These are phyloP conservation scores for Trametes punicea DNA, from an alignment of 768 basidiomycete species.

Conservation along the genomic window DNA sequence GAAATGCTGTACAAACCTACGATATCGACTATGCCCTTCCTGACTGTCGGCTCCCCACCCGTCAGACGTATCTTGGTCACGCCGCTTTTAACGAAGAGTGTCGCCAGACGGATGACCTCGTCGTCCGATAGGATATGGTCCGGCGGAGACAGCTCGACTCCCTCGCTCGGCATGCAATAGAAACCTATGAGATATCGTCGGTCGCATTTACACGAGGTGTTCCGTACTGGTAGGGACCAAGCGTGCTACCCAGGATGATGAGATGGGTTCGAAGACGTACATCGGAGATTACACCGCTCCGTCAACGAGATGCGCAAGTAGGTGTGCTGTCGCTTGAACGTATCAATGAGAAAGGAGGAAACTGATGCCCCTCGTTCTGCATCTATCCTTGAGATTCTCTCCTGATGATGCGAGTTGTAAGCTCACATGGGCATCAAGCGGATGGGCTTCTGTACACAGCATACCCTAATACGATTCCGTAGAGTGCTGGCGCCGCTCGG, in stretches of 20 bases:
- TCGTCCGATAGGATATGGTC: conserved; percentile 69
- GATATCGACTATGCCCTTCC: conserved; percentile 69
- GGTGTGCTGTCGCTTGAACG: conserved; percentile 66
- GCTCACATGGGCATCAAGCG: not conserved
- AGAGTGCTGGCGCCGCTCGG: not conserved
- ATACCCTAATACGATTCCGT: conserved; percentile 8
- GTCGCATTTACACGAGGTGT: conserved; percentile 2
- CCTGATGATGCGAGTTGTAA: conserved; percentile 34
- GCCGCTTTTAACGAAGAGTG: conserved; percentile 76
- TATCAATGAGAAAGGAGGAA: conserved; percentile 59
- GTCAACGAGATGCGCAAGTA: conserved; percentile 89
- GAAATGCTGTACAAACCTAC: conserved; percentile 45
- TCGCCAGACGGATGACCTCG: conserved; percentile 70
- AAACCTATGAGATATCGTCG: conserved; percentile 53
- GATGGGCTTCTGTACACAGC: not conserved
- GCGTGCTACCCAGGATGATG: not conserved
- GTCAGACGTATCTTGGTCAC: conserved; percentile 87
- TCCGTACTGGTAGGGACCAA: conserved; percentile 2
- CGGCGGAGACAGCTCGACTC: conserved; percentile 69
- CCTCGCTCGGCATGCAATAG: conserved; percentile 88
- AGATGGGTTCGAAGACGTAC: conserved; percentile 35
- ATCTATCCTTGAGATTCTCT: conserved; percentile 56
- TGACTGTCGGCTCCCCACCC: conserved; percentile 83
- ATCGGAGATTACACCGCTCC: conserved; percentile 85
- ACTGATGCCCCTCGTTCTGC: conserved; percentile 35